Conservation (phyloP, 2,329 filamentous ascomycete genomes). For the Macroventuria anomochaeta region DNA sequence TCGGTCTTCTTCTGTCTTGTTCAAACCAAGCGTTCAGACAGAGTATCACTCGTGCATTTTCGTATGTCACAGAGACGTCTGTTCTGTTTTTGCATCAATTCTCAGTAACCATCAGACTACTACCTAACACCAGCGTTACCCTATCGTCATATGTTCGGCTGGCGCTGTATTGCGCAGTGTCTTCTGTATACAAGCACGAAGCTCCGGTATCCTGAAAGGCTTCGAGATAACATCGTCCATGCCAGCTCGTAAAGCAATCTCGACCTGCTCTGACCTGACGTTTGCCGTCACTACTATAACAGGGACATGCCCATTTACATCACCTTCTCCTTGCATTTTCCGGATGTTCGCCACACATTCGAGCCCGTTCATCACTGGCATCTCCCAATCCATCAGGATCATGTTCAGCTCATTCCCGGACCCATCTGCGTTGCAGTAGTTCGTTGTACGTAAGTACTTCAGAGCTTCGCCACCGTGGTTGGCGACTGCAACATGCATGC, state of each 20-base stretch:
- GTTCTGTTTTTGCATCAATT: no score
- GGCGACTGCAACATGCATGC: conserved; percentile 47
- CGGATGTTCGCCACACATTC: conserved; percentile 36
- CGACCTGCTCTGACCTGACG: conserved; percentile 41
- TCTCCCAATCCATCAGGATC: conserved; percentile 44
- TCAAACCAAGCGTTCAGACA: no score
- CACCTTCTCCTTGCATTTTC: conserved; percentile 29
- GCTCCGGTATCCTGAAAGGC: conserved; percentile 62
- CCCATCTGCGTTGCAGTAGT: conserved; percentile 22
- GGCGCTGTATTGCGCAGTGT: conserved; percentile 14
- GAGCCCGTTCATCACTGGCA: conserved; percentile 45
- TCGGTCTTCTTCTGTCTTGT: no score
- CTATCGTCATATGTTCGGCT: background rate
- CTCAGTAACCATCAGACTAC: no score
- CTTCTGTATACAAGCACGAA: conserved; percentile 30
- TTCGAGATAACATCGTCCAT: conserved; percentile 71
- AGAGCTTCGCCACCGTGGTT: conserved; percentile 50
- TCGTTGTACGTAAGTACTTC: conserved; percentile 40
- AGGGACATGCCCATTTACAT: conserved; percentile 33
- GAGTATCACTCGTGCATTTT: no score
- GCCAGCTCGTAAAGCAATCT: conserved; percentile 37
- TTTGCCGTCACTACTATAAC: conserved; percentile 48
- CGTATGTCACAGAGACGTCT: no score
- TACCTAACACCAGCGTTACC: background rate
- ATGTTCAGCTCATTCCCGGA: conserved; percentile 26